Conservation (phyloP, 495 filamentous ascomycete species). For the Bombardia bombarda region DNA sequence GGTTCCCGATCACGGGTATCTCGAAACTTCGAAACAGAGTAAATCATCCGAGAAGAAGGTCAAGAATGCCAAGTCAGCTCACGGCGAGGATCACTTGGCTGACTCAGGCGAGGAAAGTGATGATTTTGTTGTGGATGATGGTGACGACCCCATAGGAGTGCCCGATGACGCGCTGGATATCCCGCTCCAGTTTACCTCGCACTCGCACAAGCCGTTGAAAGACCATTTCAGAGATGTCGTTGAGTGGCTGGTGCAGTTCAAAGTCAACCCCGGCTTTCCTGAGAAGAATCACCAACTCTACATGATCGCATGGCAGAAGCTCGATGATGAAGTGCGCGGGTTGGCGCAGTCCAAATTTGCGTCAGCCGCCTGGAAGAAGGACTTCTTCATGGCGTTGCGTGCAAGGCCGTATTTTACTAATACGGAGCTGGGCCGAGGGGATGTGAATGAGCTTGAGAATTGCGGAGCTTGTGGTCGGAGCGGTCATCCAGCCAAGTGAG, state of each 20-base stretch:
- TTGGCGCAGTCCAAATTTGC: conserved; percentile 63
- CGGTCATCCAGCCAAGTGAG: conserved; percentile 53
- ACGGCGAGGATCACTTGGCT: conserved; percentile 10
- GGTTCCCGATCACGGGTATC: conserved; percentile 13
- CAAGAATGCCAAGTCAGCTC: conserved; percentile 18
- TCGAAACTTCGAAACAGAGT: conserved; percentile 3
- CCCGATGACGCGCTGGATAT: conserved; percentile 46
- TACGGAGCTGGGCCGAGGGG: conserved; percentile 17
- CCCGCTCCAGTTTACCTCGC: conserved; percentile 63
- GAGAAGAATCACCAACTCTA: conserved; percentile 55
- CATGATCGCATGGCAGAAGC: conserved; percentile 60
- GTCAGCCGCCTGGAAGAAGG: conserved; percentile 63
- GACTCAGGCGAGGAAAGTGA: conserved; percentile 52
- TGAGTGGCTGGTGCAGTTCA: conserved; percentile 70
- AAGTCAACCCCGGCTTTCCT: conserved; percentile 65
- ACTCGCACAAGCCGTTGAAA: conserved; percentile 58
- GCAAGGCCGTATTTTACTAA: conserved; percentile 45
- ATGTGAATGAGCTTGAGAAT: conserved; percentile 30
- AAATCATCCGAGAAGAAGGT: conserved; percentile 8
- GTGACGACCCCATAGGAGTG: conserved; percentile 52
- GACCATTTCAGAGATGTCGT: conserved; percentile 73
- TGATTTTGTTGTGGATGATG: conserved; percentile 64
- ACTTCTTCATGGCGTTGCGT: conserved; percentile 58
- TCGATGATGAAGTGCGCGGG: conserved; percentile 63
- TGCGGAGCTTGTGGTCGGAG: conserved; percentile 76